These are phyloP conservation scores for Acanthamoeba triangularis DNA, from an alignment of 208 protist species.

Conservation along the genomic window DNA sequence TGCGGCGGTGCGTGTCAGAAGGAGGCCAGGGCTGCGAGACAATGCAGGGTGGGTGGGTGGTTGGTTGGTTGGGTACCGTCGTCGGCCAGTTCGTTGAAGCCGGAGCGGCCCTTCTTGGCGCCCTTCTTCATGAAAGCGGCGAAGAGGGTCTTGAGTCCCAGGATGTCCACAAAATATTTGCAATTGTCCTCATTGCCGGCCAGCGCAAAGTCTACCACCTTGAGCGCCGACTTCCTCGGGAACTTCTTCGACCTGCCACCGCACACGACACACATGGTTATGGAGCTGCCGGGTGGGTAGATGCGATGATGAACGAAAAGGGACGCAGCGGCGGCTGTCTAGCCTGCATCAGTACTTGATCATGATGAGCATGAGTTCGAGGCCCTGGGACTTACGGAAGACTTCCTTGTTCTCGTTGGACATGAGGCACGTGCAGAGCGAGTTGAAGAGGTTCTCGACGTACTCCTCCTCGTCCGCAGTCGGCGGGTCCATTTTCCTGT, in stretches of 20 bases:
- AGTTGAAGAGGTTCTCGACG: constrained; percentile 88
- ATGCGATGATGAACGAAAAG: no score
- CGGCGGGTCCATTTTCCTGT: constrained; percentile 57
- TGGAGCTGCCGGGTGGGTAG: background rate
- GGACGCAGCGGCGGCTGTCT: no score
- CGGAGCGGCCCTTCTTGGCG: constrained; percentile 75
- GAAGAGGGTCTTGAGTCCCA: constrained; percentile 90
- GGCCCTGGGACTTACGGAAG: constrained; percentile 88
- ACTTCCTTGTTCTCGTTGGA: constrained; percentile 77
- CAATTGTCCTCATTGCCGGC: constrained; percentile 32
- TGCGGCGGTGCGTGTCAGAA: no score
- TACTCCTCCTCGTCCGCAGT: constrained; percentile 81
- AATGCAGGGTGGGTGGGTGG: no score
- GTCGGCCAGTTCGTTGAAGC: constrained; percentile 80
- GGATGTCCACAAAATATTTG: constrained; percentile 83
- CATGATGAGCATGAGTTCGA: constrained; percentile 90
- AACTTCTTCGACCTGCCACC: constrained; percentile 82
- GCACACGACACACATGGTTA: background rate
- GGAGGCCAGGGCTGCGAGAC: no score
- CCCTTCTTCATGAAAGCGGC: constrained; percentile 89
- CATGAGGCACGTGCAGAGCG: constrained; percentile 84
- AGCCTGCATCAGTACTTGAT: constrained; percentile 83
- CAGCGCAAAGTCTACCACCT: constrained; percentile 84
- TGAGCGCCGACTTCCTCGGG: constrained; percentile 84
- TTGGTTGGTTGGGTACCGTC: constrained; percentile 64